These are phyloP conservation scores for Marasmius oreades DNA, from an alignment of 1,284 basidiomycete species.

Conservation along the genomic window DNA sequence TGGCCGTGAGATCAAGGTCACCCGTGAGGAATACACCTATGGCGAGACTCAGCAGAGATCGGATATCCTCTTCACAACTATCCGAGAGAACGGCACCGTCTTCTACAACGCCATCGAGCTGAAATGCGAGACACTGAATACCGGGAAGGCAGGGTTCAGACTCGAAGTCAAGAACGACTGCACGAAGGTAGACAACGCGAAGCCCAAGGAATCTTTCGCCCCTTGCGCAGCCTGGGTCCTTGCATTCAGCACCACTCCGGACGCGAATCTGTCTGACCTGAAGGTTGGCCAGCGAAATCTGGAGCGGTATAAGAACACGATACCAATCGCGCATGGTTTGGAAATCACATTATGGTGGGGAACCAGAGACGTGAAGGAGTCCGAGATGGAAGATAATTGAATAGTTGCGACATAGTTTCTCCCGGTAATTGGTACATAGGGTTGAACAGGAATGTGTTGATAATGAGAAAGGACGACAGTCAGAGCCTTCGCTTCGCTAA, in stretches of 20 bases:
- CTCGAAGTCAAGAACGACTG: background rate
- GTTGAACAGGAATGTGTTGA: too few relatives aligned
- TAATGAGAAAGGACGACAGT: too few relatives aligned
- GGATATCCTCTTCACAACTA: slow-evolving; percentile 4
- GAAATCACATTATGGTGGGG: background rate
- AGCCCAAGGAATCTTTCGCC: background rate
- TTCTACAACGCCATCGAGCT: slow-evolving; percentile 3
- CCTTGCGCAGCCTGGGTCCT: slow-evolving; percentile 7
- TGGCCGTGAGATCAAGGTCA: background rate
- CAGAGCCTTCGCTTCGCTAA: too few relatives aligned
- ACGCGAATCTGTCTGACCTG: background rate
- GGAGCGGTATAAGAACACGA: background rate
- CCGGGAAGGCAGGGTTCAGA: background rate
- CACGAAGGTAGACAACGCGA: background rate
- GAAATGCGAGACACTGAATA: slow-evolving; percentile 4
- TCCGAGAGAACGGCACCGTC: background rate
- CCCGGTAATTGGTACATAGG: too few relatives aligned
- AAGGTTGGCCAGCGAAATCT: background rate
- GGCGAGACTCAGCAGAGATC: slow-evolving; percentile 1
- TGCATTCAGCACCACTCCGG: slow-evolving; percentile 3
- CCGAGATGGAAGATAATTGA: too few relatives aligned
- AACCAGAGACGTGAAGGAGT: background rate
- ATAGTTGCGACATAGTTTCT: too few relatives aligned
- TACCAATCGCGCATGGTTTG: background rate
- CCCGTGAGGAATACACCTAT: slow-evolving; percentile 3